Percentiles rank a stretch among this genome's conserved stretches.
Conservation (phyloP, 345 rosid species). For the Turnera subulata region DNA sequence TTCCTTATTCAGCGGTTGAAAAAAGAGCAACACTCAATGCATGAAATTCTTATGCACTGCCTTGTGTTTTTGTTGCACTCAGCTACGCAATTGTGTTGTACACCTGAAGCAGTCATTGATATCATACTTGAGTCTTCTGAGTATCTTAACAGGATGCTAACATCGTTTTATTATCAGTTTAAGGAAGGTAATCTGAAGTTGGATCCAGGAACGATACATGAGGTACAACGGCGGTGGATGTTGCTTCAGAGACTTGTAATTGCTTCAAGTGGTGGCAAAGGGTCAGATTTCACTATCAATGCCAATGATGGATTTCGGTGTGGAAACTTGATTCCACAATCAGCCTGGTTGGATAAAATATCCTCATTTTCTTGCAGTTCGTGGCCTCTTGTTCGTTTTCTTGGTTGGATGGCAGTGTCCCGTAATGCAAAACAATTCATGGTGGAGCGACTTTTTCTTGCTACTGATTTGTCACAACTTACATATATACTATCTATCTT, state of each 20-base stretch:
- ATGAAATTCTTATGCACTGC: constrained; percentile 69
- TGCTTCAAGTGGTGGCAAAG: constrained; percentile 61
- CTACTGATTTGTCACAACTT: constrained; percentile 60
- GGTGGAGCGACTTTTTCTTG: constrained; percentile 51
- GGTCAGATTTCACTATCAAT: constrained; percentile 39
- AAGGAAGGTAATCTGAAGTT: constrained; percentile 45
- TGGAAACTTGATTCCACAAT: constrained; percentile 58
- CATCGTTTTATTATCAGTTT: constrained; percentile 38
- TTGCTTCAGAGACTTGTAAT: constrained; percentile 65
- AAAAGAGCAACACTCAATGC: constrained; percentile 59
- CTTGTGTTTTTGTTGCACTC: constrained; percentile 64
- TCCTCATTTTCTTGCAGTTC: constrained; percentile 51
- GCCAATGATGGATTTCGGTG: constrained; percentile 33
- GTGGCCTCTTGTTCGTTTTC: constrained; percentile 65
- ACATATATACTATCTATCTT: constrained; percentile 56
- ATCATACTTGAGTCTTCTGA: constrained; percentile 58
- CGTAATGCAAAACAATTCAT: constrained; percentile 53
- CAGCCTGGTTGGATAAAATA: constrained; percentile 66
- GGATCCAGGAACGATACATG: constrained; percentile 39
- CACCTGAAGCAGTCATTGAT: constrained; percentile 55
- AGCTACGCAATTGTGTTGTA: constrained; percentile 60
- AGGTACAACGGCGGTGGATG: constrained; percentile 55
- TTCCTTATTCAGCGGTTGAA: constrained; percentile 56
- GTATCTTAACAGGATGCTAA: constrained; percentile 48
- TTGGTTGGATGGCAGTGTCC: constrained; percentile 92